Base-by-base conservation (phyloP, 768 basidiomycete genomes). In the Punctularia strigosozonata region DNA sequence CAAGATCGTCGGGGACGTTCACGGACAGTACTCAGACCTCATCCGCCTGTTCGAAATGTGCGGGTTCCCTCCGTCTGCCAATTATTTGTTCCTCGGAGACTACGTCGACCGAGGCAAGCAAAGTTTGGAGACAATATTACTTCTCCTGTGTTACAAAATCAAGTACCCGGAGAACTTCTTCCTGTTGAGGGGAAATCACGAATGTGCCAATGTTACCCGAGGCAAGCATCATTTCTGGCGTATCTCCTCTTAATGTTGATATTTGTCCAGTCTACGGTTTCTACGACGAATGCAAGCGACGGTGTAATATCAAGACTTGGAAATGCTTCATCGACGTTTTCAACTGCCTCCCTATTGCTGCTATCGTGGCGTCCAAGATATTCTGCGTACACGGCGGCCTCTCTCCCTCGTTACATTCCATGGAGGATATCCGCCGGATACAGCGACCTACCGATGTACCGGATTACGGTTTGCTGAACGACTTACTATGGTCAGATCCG, bases 101-200 rank as follows among this genome's bases (percentile, higher is more conserved):
- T 99, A 99, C 54, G 95, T 99, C 54, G 95, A 99, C 64, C 72
- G 95, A 46, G 95, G 95, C 22, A 98, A 98, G 64, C 94, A 98
- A 64, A 91, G 87, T 52, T 75, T 99, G 43, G 95, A 99, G 61
- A 98, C 95, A 13, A 98, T 99, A 55, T 76, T 98, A 19, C 75
- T 99, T 36, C 69, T 99, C 28, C 68, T 98, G 30, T 98, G 95
- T 61, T 98, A 97, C 77, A 99, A 99, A 71, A 88, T 99, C 68
- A 98, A 98, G 62, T 99, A 92, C 61, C 95, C 95, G 6, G 95
- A 99, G 65, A 98, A 98, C 65, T 98, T 99, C 66, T 98, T 98
- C 69, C 71, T 99, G 26, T 64, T 99, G 38, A 75, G 95, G 53
- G 95, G 95, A 31, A 99, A 99, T 59, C 95, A 99, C 59, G 95